These are phyloP conservation scores for Monosporozyma siamensis DNA, from an alignment of 805 yeast genomes.

Conservation along the genomic window DNA sequence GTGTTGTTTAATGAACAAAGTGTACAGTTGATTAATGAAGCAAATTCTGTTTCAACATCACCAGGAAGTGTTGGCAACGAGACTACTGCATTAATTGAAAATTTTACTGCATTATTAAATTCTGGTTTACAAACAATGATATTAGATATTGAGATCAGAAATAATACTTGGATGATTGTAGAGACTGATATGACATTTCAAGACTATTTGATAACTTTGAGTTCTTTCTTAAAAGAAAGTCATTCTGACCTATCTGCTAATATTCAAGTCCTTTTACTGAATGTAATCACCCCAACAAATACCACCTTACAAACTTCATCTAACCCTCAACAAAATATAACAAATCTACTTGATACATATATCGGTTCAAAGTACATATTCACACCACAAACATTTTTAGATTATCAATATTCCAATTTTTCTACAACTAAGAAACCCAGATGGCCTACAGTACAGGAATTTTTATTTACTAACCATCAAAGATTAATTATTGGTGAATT, in stretches of 20 bases:
- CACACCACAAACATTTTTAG: slow-evolving; percentile 16
- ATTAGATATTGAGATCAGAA: slow-evolving; percentile 51
- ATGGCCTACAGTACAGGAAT: slow-evolving; percentile 30
- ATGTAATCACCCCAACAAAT: slow-evolving; percentile 12
- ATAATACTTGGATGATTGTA: slow-evolving; percentile 24
- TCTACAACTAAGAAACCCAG: slow-evolving; percentile 4
- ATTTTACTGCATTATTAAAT: slow-evolving; percentile 29
- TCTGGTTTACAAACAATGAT: slow-evolving; percentile 40
- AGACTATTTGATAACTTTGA: slow-evolving; percentile 24
- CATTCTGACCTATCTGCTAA: slow-evolving; percentile 41
- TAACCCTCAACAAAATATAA: slow-evolving; percentile 10
- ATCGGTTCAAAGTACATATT: slow-evolving; percentile 21
- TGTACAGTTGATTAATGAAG: slow-evolving; percentile 7
- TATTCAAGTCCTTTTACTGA: slow-evolving; percentile 34
- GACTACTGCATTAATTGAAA: neutral
- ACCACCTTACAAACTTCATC: neutral
- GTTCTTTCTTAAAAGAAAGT: slow-evolving; percentile 32
- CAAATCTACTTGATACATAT: slow-evolving; percentile 14
- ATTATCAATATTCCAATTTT: slow-evolving; percentile 2
- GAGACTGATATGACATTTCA: slow-evolving; percentile 18
- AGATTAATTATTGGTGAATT: slow-evolving; percentile 34
- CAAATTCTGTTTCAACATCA: slow-evolving; percentile 19
- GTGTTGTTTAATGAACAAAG: slow-evolving; percentile 22
- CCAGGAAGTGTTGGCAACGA: neutral
- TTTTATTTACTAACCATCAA: slow-evolving; percentile 29